Evolutionary conservation across 2,329 filamentous ascomycete genomes (phyloP).

Genomic region (Colletotrichum sp.): DNA sequence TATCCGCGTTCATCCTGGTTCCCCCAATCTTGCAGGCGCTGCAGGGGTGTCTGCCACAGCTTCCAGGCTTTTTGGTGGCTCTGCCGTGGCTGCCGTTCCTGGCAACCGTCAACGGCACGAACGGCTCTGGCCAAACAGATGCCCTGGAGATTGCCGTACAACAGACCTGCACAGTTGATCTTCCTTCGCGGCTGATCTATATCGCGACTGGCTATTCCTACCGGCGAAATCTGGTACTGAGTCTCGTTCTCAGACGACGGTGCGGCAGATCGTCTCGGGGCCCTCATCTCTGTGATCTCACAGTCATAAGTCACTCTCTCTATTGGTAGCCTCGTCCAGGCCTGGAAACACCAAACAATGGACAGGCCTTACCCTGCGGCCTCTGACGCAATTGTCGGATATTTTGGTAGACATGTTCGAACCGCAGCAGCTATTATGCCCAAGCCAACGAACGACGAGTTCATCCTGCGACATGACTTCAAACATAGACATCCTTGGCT

Average conservation of each 20-base stretch:
- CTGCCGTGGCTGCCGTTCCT: slow-evolving; percentile 14
- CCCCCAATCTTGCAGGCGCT: slow-evolving; percentile 7
- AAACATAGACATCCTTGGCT: slow-evolving; percentile 17
- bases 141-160: not conserved
- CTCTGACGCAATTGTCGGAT: not conserved
- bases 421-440: not conserved
- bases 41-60: slow-evolving; percentile 4
- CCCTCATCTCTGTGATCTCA: not conserved
- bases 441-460: not conserved
- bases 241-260: not conserved
- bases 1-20: slow-evolving; percentile 7
- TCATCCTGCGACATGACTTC: slow-evolving; percentile 20
- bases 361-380: not conserved
- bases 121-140: slow-evolving; percentile 5
- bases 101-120: slow-evolving; percentile 9
- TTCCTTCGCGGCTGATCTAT: not conserved
- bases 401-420: not conserved
- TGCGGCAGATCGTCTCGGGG: not conserved
- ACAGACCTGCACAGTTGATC: not conserved
- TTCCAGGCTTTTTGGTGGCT: slow-evolving; percentile 9
- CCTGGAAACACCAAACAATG: not conserved
- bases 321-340: not conserved
- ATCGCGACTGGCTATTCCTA: not conserved
- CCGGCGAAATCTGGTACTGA: not conserved
- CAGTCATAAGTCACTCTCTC: not conserved